Evolutionary conservation across 805 yeast species (phyloP), one percentile per base, ranked within the genome.

Genomic region (Saccharomycopsis malanga): DNA sequence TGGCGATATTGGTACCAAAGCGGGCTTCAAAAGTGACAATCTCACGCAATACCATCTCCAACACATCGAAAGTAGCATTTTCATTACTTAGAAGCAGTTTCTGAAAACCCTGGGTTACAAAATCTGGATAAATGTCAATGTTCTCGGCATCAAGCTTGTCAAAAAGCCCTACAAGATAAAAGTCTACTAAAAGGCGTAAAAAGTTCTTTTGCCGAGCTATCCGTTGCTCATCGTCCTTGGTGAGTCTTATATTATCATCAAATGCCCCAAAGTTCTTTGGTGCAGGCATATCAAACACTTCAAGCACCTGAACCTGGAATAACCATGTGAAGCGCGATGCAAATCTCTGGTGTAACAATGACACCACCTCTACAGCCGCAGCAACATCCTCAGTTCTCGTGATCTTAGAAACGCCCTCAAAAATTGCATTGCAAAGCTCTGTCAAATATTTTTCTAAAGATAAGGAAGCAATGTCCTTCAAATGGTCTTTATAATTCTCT

Each of bases 311-410:
- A 20, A 64, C 60, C 2, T 43, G 41, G 2, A 43, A 6, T n/a
- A 34, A 71, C 1, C 77, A 74, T 0, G 89, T 74, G 60, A 85
- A 83, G 2, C 61, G 54, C 0, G 53, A 44, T 2, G 67, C 57
- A 58, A 88, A 87, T 46, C 96, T 68, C 61, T 84, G 95, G 63
- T 87, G 95, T 17, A 88, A 63, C 0, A 79, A 81, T 34, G 87
- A 76, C 0, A 81, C 70, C 1, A 87, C 72, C 54, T 82, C 88
- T 23, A 81, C 71, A 2, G 81, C 79, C 0, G 91, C 79, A 14
- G 56, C 52, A 1, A 84, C 60, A 58, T 87, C 95, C 6, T 72
- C 79, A 5, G 64, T 61, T 46, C 77, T 77, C 6, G 69, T 64
- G 4, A 77, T 70, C 53, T 70, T 76, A 12, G 68, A 46, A 6